A percentile compares a stretch with the other conserved stretches of the same genome.
Conservation (phyloP, 73 alveolate genomes). For the Tetrahymena malaccensis region DNA sequence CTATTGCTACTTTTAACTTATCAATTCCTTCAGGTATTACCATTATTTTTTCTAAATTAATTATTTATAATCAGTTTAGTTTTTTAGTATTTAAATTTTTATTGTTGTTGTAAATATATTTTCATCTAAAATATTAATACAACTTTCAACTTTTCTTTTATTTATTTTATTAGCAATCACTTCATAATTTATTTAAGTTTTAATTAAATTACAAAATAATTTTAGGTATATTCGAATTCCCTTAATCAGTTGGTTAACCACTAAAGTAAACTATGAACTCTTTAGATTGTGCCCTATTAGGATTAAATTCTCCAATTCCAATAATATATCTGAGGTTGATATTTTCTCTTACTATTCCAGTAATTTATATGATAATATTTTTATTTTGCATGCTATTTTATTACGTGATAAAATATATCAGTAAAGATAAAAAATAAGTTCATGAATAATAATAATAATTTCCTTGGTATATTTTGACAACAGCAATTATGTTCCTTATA, state of each 20-base stretch:
- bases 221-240: constrained; percentile 17
- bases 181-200: no score
- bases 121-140: no score
- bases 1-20: constrained; percentile 9
- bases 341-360: not conserved
- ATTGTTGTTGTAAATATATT: no score
- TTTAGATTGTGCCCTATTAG: not conserved
- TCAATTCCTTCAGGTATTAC: constrained; percentile 5
- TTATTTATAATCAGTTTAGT: no score
- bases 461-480: not conserved
- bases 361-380: not conserved
- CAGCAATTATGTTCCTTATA: not conserved
- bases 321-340: not conserved
- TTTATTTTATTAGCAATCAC: no score
- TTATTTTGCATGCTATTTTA: not conserved
- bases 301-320: not conserved
- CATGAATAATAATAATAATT: no score
- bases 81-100: no score
- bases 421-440: not conserved
- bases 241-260: not conserved
- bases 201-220: no score
- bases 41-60: not conserved
- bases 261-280: not conserved
- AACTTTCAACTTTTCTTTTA: no score
- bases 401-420: not conserved